Conservation (phyloP, 352 stramenopile genomes). For the Pythium biforme region DNA sequence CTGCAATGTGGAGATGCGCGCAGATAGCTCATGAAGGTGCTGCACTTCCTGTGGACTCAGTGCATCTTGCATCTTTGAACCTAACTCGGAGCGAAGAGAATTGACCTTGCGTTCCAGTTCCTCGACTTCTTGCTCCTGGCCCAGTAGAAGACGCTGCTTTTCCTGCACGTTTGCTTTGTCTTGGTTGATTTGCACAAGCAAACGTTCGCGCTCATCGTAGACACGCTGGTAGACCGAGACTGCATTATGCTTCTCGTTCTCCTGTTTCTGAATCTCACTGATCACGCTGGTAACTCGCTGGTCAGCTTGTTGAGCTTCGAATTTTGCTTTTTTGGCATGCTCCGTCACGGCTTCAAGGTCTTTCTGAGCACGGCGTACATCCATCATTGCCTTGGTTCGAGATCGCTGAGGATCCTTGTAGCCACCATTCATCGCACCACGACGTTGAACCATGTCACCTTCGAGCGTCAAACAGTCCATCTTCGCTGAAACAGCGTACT, state of each 20-base stretch:
- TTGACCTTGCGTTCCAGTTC: conserved; percentile 52
- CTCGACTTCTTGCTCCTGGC: conserved; percentile 65
- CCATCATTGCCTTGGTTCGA: conserved; percentile 76
- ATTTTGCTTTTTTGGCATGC: conserved; percentile 82
- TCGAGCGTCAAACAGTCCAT: conserved; percentile 99
- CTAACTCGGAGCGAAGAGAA: conserved; percentile 57
- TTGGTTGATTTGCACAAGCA: conserved; percentile 71
- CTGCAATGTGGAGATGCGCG: conserved; percentile 76
- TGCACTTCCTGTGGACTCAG: conserved; percentile 55
- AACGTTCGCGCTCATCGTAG: conserved; percentile 75
- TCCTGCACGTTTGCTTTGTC: conserved; percentile 54
- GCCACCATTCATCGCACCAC: conserved; percentile 96
- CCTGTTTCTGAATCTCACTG: conserved; percentile 80
- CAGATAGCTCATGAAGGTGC: conserved; percentile 56
- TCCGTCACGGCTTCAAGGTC: conserved; percentile 68
- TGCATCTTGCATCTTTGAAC: conserved; percentile 73
- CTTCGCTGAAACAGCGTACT: conserved; percentile 76
- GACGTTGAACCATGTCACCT: conserved; percentile 96
- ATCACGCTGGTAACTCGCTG: conserved; percentile 85
- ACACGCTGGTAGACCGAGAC: conserved; percentile 76
- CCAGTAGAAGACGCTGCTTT: conserved; percentile 51
- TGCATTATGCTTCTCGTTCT: conserved; percentile 72
- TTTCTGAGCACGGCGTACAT: conserved; percentile 74
- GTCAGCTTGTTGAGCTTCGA: conserved; percentile 88
- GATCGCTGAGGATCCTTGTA: conserved; percentile 92